Evolutionary conservation across 2,329 filamentous ascomycete species (phyloP).

Genomic region (Zalaria obscura): DNA sequence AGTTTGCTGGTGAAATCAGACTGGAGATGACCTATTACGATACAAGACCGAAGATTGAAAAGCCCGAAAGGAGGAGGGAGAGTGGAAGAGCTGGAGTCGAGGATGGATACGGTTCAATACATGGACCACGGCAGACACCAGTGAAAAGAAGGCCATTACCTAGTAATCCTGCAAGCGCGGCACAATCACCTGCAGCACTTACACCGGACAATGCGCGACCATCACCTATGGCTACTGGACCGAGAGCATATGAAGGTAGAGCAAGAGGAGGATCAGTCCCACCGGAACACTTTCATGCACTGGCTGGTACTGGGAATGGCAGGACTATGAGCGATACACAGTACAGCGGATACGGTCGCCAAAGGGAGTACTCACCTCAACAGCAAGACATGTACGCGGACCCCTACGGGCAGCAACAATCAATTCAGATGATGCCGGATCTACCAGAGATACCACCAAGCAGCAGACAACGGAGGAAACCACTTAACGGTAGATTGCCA

Average conservation of each 20-base stretch:
- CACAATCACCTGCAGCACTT: slow-evolving; percentile 1
- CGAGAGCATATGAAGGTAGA: background rate
- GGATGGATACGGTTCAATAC: slow-evolving; percentile 17
- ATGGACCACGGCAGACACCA: slow-evolving; percentile 39
- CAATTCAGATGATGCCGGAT: slow-evolving; percentile 15
- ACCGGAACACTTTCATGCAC: background rate
- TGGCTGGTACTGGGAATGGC: background rate
- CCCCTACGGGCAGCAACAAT: background rate
- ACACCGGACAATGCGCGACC: slow-evolving; percentile 8
- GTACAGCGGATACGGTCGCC: too few relatives aligned
- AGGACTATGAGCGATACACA: too few relatives aligned
- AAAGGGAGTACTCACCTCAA: background rate
- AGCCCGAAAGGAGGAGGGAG: slow-evolving; percentile 24
- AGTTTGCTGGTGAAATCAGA: slow-evolving; percentile 89
- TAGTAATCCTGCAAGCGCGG: slow-evolving; percentile 21
- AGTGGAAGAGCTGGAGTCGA: slow-evolving; percentile 21
- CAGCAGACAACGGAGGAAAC: slow-evolving; percentile 12
- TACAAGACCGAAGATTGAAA: slow-evolving; percentile 66
- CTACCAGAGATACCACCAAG: slow-evolving; percentile 18
- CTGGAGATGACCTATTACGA: slow-evolving; percentile 97
- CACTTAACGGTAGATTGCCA: slow-evolving; percentile 12
- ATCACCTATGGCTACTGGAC: background rate
- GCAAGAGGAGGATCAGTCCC: background rate
- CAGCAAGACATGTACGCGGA: background rate
- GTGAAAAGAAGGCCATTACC: slow-evolving; percentile 78